A percentile compares a stretch with the other conserved stretches of the same genome.
phyloP scores from a whole-genome alignment of 2,329 filamentous ascomycete genomes.

The Neobulgaria alba region DNA sequence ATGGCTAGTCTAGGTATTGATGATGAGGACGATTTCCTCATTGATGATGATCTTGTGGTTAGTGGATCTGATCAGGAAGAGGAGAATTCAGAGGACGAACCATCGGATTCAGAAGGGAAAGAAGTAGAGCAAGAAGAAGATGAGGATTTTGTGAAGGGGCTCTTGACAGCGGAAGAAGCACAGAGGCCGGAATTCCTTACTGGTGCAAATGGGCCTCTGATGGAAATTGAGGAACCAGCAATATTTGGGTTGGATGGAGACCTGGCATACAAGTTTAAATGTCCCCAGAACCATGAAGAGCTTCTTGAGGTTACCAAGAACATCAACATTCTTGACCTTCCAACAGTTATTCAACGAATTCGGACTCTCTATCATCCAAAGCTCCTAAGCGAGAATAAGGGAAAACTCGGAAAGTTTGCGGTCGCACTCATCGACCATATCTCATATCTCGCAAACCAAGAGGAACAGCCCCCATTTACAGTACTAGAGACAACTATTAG shows the following conservation, averaged over 20 bases:
- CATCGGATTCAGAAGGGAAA: constrained; percentile 27
- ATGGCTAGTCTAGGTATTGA: constrained; percentile 62
- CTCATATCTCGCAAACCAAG: constrained; percentile 37
- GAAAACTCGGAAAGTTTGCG: constrained; percentile 63
- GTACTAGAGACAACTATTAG: constrained; percentile 74
- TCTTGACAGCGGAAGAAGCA: constrained; percentile 51
- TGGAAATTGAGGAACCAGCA: constrained; percentile 32
- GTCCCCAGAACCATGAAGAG: constrained; percentile 69
- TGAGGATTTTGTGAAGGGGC: constrained; percentile 64
- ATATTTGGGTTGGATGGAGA: constrained; percentile 37
- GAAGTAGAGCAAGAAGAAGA: constrained; percentile 40
- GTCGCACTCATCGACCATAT: constrained; percentile 56
- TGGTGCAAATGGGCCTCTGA: constrained; percentile 36
- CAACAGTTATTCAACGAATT: constrained; percentile 79
- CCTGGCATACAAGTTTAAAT: constrained; percentile 77
- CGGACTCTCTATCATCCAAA: constrained; percentile 88
- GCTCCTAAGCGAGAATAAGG: constrained; percentile 76
- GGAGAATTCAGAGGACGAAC: constrained; percentile 35
- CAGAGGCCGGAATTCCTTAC: constrained; percentile 43
- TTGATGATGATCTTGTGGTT: constrained; percentile 82
- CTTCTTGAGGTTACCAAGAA: constrained; percentile 56
- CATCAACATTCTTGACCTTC: constrained; percentile 56
- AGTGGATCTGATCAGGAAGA: constrained; percentile 62
- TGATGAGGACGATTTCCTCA: constrained; percentile 88
- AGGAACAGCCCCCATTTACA: constrained; percentile 47